Evolutionary conservation across 2,329 filamentous ascomycete species (phyloP).

Genomic region (Aspergillus sp.): DNA sequence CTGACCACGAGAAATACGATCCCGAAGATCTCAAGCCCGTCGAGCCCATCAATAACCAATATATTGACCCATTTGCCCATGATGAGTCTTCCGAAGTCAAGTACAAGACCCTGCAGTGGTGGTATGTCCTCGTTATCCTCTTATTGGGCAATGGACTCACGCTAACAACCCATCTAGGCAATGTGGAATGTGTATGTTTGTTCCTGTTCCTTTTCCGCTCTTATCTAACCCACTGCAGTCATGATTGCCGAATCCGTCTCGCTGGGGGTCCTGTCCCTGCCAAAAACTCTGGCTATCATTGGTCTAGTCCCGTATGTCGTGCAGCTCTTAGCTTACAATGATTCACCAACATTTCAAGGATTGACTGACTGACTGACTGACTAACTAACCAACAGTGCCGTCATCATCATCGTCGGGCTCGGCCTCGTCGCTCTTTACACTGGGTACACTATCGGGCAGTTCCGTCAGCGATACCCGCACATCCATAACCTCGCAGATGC

Average conservation of each 20-base stretch:
- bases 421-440: conserved; percentile 51
- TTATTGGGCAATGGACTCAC: neutral
- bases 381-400: conserved; percentile 26
- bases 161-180: conserved; percentile 16
- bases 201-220: no score
- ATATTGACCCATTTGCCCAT: conserved; percentile 24
- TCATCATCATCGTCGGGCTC: conserved; percentile 48
- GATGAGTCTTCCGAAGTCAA: conserved; percentile 34
- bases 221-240: conserved; percentile 25
- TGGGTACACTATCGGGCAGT: conserved; percentile 51
- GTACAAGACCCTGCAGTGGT: conserved; percentile 42
- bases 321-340: neutral
- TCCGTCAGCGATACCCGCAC: conserved; percentile 49
- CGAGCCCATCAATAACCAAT: conserved; percentile 4
- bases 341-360: neutral
- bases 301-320: conserved; percentile 42
- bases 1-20: conserved; percentile 1
- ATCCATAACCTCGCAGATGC: conserved; percentile 61
- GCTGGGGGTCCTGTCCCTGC: conserved; percentile 49
- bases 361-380: no score
- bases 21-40: conserved; percentile 6
- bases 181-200: conserved; percentile 20
- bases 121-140: conserved; percentile 6
- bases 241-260: conserved; percentile 52
- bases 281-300: conserved; percentile 42